A percentile compares a stretch with the other conserved stretches of the same genome.
These are phyloP conservation scores for Diplodia sapinea DNA, from an alignment of 2,329 filamentous ascomycete genomes.

Conservation along the genomic window DNA sequence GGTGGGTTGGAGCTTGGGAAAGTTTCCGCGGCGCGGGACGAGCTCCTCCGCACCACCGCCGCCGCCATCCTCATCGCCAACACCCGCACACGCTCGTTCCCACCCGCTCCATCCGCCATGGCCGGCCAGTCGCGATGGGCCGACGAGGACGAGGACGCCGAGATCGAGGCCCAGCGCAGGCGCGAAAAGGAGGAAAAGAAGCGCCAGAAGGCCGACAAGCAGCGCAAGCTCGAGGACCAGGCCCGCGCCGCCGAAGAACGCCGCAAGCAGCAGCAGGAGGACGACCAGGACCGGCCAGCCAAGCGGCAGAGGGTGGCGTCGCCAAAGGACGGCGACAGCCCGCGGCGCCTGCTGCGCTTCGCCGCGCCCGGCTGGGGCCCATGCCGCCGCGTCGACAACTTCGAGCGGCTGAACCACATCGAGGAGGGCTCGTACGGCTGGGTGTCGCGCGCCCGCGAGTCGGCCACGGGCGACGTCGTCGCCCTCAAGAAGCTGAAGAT, in stretches of 20 bases:
- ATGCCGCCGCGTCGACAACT: slow-evolving; percentile 81
- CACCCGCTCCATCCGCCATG: slow-evolving; percentile 41
- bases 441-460: slow-evolving; percentile 83
- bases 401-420: slow-evolving; percentile 92
- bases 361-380: slow-evolving; percentile 70
- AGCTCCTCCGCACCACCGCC: slow-evolving; percentile 26
- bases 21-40: slow-evolving; percentile 19
- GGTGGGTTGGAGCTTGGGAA: slow-evolving; percentile 6
- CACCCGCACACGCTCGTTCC: slow-evolving; percentile 54
- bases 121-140: slow-evolving; percentile 80
- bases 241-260: slow-evolving; percentile 37
- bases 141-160: slow-evolving; percentile 79
- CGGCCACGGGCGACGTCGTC: slow-evolving; percentile 76
- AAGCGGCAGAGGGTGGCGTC: slow-evolving; percentile 68
- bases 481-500: slow-evolving; percentile 94
- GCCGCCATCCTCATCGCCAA: slow-evolving; percentile 5
- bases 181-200: slow-evolving; percentile 89
- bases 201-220: slow-evolving; percentile 80
- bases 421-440: slow-evolving; percentile 97
- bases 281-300: slow-evolving; percentile 52
- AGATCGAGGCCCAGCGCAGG: slow-evolving; percentile 72
- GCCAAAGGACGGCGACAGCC: slow-evolving; percentile 42
- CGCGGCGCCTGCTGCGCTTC: slow-evolving; percentile 72
- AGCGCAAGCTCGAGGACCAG: slow-evolving; percentile 67
- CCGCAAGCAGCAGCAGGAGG: slow-evolving; percentile 43